These are phyloP conservation scores for Amanita exitialis DNA, from an alignment of 768 basidiomycete genomes.

Conservation along the genomic window DNA sequence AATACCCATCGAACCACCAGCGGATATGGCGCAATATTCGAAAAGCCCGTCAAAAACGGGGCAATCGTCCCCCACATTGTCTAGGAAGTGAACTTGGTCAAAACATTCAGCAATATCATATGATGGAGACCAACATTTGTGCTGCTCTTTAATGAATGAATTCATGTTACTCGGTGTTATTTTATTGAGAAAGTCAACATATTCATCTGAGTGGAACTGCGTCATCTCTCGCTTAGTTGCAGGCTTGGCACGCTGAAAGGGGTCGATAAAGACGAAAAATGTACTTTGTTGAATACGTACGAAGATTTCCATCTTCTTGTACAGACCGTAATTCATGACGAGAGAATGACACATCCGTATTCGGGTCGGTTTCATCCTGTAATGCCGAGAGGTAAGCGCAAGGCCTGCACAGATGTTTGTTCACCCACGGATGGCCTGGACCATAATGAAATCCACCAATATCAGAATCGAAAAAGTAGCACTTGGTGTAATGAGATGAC, in stretches of 20 bases:
- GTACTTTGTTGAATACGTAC: conserved; percentile 39
- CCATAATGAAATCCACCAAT: conserved; percentile 99
- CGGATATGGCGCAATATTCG: conserved; percentile 98
- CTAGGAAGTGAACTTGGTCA: conserved; percentile 26
- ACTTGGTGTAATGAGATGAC: conserved; percentile 34
- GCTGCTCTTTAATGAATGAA: conserved; percentile 86
- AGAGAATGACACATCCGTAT: conserved; percentile 99
- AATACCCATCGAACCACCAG: conserved; percentile 98
- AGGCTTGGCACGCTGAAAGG: conserved; percentile 84
- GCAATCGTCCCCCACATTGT: conserved; percentile 98
- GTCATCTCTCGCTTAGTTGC: conserved; percentile 99
- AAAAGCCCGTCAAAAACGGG: conserved; percentile 98
- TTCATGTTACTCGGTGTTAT: conserved; percentile 96
- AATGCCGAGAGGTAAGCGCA: conserved; percentile 1
- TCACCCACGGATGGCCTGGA: conserved; percentile 81
- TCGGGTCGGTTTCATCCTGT: conserved; percentile 92
- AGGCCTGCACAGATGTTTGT: background rate
- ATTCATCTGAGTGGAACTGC: conserved; percentile 98
- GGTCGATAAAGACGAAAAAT: conserved; percentile 3
- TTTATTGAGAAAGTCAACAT: conserved; percentile 90
- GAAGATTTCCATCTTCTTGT: conserved; percentile 99
- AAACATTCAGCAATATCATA: background rate
- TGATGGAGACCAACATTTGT: conserved; percentile 61
- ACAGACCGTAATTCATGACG: conserved; percentile 99
- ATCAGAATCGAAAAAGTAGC: conserved; percentile 99